Evolutionary conservation across 73 alveolate species (phyloP), one percentile per base, ranked within the genome.

Genomic region (Uronychia setigera): DNA sequence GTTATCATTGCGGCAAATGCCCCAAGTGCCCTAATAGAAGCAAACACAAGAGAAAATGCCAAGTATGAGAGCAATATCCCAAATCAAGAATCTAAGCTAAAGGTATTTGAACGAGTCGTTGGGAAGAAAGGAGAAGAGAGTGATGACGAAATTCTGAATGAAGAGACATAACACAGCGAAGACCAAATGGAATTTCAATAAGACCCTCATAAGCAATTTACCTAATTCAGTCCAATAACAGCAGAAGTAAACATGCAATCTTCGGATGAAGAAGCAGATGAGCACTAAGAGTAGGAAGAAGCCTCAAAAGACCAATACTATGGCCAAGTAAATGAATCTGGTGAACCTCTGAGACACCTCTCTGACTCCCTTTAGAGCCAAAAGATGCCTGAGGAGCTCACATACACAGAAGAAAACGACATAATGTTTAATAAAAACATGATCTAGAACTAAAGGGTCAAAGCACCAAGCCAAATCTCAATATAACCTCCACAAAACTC

Each of bases 101-200:
- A 46, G 19, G 67, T 46, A 19, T 46, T 46, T 46, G 19, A 11
- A 11, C 67, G 19, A 19, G 67, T 46, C n/a, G 67, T 11, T 11
- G 67, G 67, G 67, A 46, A 46, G 67, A 46, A 19, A 46, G 67
- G 67, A 46, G 67, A 46, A 46, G 67, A 46, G 19, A 46, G 67
- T 46, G 67, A 46, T 11, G 67, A 46, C 19, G 67, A 46, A 5
- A 46, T 46, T 19, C 67, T 46, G n/a, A 5, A 46, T 19, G 67
- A 46, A 46, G 67, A 46, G 67, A 5, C 67, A 11, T 5, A 46
- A 19, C n/a, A 5, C 19, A 19, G 19, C n/a, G 19, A 46, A 46
- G n/a, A 46, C 67, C 19, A 46, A n/a, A n/a, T n/a, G 67, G 67
- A 11, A 5, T 11, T 46, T 11, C n/a, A 46, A 19, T 11, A 19